phyloP scores from a whole-genome alignment of 805 yeast genomes.

The Wickerhamomyces chambardii region DNA sequence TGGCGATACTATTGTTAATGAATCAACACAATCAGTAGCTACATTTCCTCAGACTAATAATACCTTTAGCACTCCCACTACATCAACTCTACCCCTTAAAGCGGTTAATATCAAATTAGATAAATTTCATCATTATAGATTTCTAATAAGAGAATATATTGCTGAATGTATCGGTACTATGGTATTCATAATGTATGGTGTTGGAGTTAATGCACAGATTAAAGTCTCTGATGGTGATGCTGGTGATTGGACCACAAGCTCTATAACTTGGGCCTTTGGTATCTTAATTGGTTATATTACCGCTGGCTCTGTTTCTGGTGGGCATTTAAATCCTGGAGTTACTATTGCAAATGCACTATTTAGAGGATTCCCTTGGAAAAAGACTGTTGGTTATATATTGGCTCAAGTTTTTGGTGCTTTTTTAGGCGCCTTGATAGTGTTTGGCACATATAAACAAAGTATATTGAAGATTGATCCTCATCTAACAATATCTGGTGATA shows the following conservation, averaged over 20 bases:
- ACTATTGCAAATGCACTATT: constrained; percentile 20
- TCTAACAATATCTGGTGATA: constrained; percentile 7
- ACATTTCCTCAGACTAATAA: too few species aligned
- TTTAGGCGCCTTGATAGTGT: constrained; percentile 22
- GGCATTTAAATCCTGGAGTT: constrained; percentile 27
- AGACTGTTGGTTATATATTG: constrained; percentile 19
- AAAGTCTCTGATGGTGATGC: constrained; percentile 11
- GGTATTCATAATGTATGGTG: constrained; percentile 21
- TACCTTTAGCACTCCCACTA: too few species aligned
- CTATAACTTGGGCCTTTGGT: constrained; percentile 23
- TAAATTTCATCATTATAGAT: constrained; percentile 4
- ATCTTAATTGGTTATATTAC: constrained; percentile 22
- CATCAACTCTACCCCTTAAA: too few species aligned
- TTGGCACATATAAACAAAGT: constrained; percentile 19
- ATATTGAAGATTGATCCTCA: constrained; percentile 2
- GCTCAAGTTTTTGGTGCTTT: constrained; percentile 24
- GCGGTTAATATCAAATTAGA: constrained; percentile 1
- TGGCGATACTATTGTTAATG: too few species aligned
- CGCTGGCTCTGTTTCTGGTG: constrained; percentile 25
- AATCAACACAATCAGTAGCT: too few species aligned
- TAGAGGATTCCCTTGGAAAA: constrained; percentile 25
- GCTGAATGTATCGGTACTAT: constrained; percentile 25
- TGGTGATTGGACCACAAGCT: constrained; percentile 15
- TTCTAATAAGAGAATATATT: constrained; percentile 17
- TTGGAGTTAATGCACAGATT: constrained; percentile 22